Conservation (phyloP, 805 yeast species). For the Lipomyces chichibuensis region DNA sequence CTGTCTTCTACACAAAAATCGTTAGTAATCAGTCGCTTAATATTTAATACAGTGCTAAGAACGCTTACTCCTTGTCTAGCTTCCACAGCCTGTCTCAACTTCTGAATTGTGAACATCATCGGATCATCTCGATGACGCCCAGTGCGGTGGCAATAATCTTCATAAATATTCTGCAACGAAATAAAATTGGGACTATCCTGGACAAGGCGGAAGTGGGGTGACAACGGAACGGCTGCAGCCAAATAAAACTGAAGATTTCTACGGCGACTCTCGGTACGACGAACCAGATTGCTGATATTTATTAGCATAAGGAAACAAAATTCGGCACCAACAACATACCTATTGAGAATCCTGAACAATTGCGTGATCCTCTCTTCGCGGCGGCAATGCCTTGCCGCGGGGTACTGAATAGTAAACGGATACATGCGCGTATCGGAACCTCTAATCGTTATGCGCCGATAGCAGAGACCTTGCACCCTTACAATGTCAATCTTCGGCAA, state of each 20-base stretch:
- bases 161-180: slow-evolving; percentile 82
- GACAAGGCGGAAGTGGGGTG: slow-evolving; percentile 90
- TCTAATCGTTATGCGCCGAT: slow-evolving; percentile 82
- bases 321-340: slow-evolving; percentile 3
- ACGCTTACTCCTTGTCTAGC: slow-evolving; percentile 56
- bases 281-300: slow-evolving; percentile 60
- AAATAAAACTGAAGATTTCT: slow-evolving; percentile 82
- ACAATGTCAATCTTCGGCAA: slow-evolving; percentile 85
- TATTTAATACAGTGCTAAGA: not conserved
- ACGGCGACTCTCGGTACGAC: slow-evolving; percentile 84
- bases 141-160: slow-evolving; percentile 74
- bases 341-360: slow-evolving; percentile 80
- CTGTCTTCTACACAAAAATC: slow-evolving; percentile 75
- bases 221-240: slow-evolving; percentile 89
- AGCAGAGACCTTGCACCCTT: slow-evolving; percentile 87
- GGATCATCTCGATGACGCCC: slow-evolving; percentile 87
- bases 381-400: slow-evolving; percentile 96
- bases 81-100: slow-evolving; percentile 89
- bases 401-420: slow-evolving; percentile 94
- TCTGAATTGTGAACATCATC: slow-evolving; percentile 79
- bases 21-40: not conserved
- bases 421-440: slow-evolving; percentile 93
- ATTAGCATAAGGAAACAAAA: slow-evolving; percentile 3
- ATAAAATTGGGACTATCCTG: slow-evolving; percentile 77
- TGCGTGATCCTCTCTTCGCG: slow-evolving; percentile 95